Percentiles rank a stretch among this genome's conserved stretches.
These are phyloP conservation scores for Curvularia lunata DNA, from an alignment of 2,329 filamentous ascomycete genomes.

Conservation along the genomic window DNA sequence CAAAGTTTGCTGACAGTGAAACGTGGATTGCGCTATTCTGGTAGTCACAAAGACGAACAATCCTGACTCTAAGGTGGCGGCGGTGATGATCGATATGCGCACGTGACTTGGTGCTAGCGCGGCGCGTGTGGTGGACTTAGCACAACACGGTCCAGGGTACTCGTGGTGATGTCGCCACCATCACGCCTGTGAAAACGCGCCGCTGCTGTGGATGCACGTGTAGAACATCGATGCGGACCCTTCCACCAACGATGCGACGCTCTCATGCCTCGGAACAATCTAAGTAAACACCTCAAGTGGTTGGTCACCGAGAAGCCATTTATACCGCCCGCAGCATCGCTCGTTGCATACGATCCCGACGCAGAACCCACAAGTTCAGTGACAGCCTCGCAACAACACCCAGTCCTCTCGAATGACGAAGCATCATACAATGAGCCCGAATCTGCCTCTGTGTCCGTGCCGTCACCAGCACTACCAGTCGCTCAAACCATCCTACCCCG, in stretches of 20 bases:
- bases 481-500: conserved; percentile 27
- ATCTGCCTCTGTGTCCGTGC: conserved; percentile 19
- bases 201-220: conserved; percentile 29
- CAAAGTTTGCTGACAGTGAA: neutral
- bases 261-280: conserved; percentile 58
- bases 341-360: conserved; percentile 40
- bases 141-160: conserved; percentile 29
- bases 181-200: conserved; percentile 15
- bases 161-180: conserved; percentile 31
- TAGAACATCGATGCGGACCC: conserved; percentile 30
- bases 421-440: conserved; percentile 30
- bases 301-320: conserved; percentile 55
- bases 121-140: conserved; percentile 25
- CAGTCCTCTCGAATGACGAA: conserved; percentile 17
- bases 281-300: conserved; percentile 57
- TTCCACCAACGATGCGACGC: conserved; percentile 34
- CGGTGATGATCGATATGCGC: conserved; percentile 14
- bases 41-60: neutral
- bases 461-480: conserved; percentile 18
- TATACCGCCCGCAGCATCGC: conserved; percentile 46
- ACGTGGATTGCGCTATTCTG: neutral
- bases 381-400: conserved; percentile 24
- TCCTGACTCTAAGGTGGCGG: conserved; percentile 3
- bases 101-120: conserved; percentile 39
- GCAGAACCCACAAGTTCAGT: conserved; percentile 30